Conservation (phyloP, 139 green algal genomes). For the Eudorina sp. region DNA sequence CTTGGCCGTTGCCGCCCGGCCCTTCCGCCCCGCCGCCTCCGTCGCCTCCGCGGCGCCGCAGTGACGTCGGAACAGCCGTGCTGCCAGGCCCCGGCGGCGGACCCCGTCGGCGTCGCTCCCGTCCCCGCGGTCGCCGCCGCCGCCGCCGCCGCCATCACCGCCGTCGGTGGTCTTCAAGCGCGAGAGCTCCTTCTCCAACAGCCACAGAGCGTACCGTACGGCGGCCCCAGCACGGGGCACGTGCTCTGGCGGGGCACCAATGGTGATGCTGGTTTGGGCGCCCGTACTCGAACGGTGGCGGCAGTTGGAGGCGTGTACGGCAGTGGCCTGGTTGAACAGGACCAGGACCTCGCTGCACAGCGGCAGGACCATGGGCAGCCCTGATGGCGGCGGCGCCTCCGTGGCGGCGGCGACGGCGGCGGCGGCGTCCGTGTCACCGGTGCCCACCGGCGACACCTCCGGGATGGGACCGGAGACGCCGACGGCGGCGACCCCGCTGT, state of each 20-base stretch:
- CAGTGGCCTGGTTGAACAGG: slow-evolving; percentile 3
- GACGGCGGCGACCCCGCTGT: too few relatives aligned
- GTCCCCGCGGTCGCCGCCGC: too few relatives aligned
- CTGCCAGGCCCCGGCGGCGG: too few relatives aligned
- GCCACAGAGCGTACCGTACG: slow-evolving; percentile 16
- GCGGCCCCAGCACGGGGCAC: neutral
- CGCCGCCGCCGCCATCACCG: neutral
- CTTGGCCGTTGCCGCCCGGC: neutral
- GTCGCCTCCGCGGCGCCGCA: neutral
- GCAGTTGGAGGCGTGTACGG: neutral
- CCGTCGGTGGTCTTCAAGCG: neutral
- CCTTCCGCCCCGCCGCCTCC: neutral
- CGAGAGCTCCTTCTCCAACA: neutral
- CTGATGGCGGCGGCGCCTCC: neutral
- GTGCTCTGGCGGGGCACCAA: neutral
- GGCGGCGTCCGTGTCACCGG: neutral
- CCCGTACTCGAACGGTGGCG: neutral
- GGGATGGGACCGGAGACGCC: too few relatives aligned
- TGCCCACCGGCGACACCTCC: too few relatives aligned
- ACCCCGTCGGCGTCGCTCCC: neutral
- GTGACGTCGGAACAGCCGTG: neutral
- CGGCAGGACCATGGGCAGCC: neutral
- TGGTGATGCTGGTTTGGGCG: neutral
- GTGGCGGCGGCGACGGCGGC: neutral
- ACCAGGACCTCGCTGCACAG: slow-evolving; percentile 4